Base-by-base conservation (phyloP, 768 basidiomycete genomes). In the Asterophora parasitica region DNA sequence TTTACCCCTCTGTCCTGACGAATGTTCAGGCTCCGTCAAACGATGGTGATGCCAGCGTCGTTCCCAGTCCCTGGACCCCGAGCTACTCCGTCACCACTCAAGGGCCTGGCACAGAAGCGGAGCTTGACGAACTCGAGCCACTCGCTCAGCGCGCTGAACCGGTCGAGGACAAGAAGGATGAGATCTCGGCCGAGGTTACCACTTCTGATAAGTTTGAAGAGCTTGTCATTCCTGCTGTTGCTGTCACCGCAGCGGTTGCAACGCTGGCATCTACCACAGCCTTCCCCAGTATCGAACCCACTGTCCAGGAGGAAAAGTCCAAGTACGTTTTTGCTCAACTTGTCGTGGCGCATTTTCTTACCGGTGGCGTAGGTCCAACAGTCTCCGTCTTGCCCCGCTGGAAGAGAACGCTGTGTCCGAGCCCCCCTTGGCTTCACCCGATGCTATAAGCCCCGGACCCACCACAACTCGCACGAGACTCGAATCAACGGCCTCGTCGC, bases 401-500 rank as follows among this genome's bases (percentile, higher is more conserved):
- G 37, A 54, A 19, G 57, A 60, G 20, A 49, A 34, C 13, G 32
- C 20, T 20, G 39, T 32, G 39, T 19, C 30, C 36, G 50, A 49
- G 15, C 36, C 3, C 19, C 48, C 30, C 41, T 41, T 34, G 48
- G 10, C 44, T 19, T 54, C 50, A 12, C 43, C 53, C 40, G 43
- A 51, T 19, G 30, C 49, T 26, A 35, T 56, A 47, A 40, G 57
- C 20, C 54, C 64, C 19, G 6, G 23, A 3, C 23, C 23, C 23
- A 49, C 52, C 11, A 39, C 60, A 15, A 42, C 58, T 46, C 75
- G 77, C 39, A 63, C 65, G 11, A 64, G 77, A 41, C 65, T 73
- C n/a, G 76, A 77, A 56, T 78, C 79, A 8, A 74, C 76, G 0
- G 65, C 77, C 3, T 79, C 79, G n/a, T 78, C 77, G 10, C 67